Percentiles rank a stretch among this genome's conserved stretches.
These are phyloP conservation scores for Talaromyces sp. DNA, from an alignment of 2,329 filamentous ascomycete genomes.

Conservation along the genomic window DNA sequence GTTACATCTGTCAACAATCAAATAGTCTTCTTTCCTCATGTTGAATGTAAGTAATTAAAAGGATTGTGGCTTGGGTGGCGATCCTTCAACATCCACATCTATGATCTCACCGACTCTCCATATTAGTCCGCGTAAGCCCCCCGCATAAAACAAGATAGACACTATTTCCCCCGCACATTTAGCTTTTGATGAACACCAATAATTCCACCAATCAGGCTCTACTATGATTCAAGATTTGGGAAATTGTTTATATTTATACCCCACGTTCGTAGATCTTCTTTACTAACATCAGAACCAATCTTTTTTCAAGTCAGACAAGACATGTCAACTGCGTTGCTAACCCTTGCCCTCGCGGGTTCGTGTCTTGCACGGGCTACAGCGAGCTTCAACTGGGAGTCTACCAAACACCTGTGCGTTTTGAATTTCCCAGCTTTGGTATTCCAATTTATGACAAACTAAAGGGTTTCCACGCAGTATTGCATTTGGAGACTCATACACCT, in stretches of 20 bases:
- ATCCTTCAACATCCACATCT: too few species aligned
- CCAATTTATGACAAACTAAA: background rate
- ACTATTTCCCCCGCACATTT: too few species aligned
- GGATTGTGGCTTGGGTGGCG: too few species aligned
- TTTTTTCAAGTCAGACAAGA: background rate
- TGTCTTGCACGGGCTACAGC: background rate
- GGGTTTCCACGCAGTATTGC: constrained; percentile 15
- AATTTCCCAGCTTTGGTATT: background rate
- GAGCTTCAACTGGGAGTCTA: background rate
- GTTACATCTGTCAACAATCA: too few species aligned
- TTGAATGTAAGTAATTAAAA: too few species aligned
- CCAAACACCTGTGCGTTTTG: background rate
- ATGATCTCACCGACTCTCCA: too few species aligned
- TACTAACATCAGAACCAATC: background rate
- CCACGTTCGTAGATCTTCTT: background rate
- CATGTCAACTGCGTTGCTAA: background rate
- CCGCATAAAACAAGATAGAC: too few species aligned
- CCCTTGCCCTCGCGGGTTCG: background rate
- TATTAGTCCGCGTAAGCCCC: too few species aligned
- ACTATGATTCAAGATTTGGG: background rate
- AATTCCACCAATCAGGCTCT: background rate
- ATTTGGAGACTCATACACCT: constrained; percentile 36
- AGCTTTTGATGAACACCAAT: background rate
- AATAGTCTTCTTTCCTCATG: too few species aligned
- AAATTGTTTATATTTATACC: background rate